phyloP scores from a whole-genome alignment of 169 alveolate genomes.

The Ichthyophthirius multifiliis region DNA sequence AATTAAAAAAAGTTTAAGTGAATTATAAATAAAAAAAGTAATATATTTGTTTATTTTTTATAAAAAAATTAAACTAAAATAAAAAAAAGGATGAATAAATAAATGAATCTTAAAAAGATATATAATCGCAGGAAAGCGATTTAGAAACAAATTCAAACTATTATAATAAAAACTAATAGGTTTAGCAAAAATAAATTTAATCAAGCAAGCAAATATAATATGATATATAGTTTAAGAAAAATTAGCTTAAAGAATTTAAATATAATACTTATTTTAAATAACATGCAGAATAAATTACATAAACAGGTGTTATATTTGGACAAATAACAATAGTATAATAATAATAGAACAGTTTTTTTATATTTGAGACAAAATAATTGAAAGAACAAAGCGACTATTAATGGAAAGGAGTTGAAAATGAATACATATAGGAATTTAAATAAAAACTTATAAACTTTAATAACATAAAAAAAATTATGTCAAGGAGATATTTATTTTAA shows the following conservation, averaged over 20 bases:
- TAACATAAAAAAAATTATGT: slow-evolving; percentile 35
- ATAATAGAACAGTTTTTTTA: not conserved
- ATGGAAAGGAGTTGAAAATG: not conserved
- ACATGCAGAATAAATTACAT: slow-evolving; percentile 1
- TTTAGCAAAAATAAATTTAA: not conserved
- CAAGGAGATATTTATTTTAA: slow-evolving; percentile 48
- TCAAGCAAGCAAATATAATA: too few relatives aligned
- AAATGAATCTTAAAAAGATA: not conserved
- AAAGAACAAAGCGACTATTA: not conserved
- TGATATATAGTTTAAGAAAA: not conserved
- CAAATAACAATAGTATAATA: not conserved
- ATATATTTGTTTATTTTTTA: not conserved
- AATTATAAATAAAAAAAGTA: not conserved
- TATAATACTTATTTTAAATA: not conserved
- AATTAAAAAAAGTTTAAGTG: not conserved
- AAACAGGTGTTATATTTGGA: slow-evolving; percentile 9
- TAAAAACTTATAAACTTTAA: slow-evolving; percentile 17
- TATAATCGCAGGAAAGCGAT: not conserved
- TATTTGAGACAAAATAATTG: not conserved
- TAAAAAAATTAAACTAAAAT: not conserved
- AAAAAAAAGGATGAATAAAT: not conserved
- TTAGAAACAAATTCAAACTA: not conserved
- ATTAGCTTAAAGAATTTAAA: not conserved
- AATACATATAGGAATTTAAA: slow-evolving; percentile 3
- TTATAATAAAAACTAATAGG: too few relatives aligned